Evolutionary conservation across 1,284 basidiomycete species (phyloP).

Genomic region (Somion occarium): DNA sequence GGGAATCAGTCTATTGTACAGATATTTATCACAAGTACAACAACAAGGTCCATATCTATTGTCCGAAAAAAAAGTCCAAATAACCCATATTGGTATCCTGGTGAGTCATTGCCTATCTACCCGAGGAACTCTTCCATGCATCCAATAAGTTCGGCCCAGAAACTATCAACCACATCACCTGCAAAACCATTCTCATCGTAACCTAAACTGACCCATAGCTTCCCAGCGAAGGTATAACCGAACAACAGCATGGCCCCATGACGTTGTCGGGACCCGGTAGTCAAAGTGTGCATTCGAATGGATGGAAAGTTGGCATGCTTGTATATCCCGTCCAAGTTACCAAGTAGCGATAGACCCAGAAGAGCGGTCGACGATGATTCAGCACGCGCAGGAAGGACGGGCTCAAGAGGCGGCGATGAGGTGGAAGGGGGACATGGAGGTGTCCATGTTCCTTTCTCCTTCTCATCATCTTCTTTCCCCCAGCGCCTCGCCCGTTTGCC

Average conservation of each 20-base stretch:
- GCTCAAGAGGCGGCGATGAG: constrained; percentile 15
- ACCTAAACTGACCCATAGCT: constrained; percentile 69
- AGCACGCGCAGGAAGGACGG: constrained; percentile 21
- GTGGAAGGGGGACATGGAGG: constrained; percentile 29
- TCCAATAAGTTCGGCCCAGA: constrained; percentile 49
- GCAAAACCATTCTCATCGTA: constrained; percentile 74
- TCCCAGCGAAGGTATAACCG: constrained; percentile 69
- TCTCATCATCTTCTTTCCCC: constrained; percentile 71
- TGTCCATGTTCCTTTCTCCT: constrained; percentile 38
- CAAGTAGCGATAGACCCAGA: constrained; percentile 72
- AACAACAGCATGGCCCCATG: constrained; percentile 70
- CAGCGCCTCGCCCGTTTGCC: constrained; percentile 54
- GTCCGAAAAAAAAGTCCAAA: too few relatives aligned
- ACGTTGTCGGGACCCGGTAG: constrained; percentile 74
- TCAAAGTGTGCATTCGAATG: constrained; percentile 60
- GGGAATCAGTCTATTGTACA: too few relatives aligned
- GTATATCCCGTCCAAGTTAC: constrained; percentile 77
- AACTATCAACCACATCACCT: constrained; percentile 47
- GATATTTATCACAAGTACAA: too few relatives aligned
- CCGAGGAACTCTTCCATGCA: constrained; percentile 47
- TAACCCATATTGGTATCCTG: too few relatives aligned
- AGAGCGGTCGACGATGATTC: constrained; percentile 51
- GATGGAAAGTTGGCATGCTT: constrained; percentile 53
- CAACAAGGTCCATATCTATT: too few relatives aligned
- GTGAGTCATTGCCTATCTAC: too few relatives aligned